phyloP scores from a whole-genome alignment of 2,329 filamentous ascomycete genomes.

The Cladophialophora yegresii region DNA sequence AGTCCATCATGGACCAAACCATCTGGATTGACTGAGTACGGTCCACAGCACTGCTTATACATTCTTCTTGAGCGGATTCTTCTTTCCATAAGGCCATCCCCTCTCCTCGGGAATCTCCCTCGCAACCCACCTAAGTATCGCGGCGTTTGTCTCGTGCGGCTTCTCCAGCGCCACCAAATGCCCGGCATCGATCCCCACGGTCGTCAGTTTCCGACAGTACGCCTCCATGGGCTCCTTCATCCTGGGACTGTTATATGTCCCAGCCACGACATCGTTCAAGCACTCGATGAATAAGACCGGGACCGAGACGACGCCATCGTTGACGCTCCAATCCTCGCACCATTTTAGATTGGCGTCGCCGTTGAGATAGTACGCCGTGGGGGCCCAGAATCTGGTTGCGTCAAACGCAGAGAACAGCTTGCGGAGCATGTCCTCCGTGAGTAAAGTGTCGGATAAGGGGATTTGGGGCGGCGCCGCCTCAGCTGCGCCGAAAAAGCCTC shows the following conservation, averaged over 20 bases:
- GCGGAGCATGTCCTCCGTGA: constrained; percentile 10
- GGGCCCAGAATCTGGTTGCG: constrained; percentile 46
- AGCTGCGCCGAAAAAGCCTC: constrained; percentile 24
- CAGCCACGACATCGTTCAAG: constrained; percentile 18
- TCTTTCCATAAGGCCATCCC: constrained; percentile 23
- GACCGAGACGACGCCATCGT: constrained; percentile 30
- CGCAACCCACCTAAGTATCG: constrained; percentile 26
- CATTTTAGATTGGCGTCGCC: constrained; percentile 48
- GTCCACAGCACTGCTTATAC: not conserved
- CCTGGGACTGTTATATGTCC: constrained; percentile 18
- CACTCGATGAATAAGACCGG: constrained; percentile 29
- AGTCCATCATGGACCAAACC: too few relatives aligned
- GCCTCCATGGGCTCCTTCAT: constrained; percentile 23
- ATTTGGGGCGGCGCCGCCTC: constrained; percentile 9
- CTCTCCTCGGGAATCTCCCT: constrained; percentile 16
- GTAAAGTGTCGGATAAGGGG: constrained; percentile 1
- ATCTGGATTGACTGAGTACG: too few relatives aligned
- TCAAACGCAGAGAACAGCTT: constrained; percentile 38
- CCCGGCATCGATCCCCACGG: constrained; percentile 39
- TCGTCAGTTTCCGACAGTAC: constrained; percentile 23
- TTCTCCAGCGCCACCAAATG: constrained; percentile 85
- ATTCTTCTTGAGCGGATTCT: constrained; percentile 19
- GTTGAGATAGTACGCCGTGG: constrained; percentile 49
- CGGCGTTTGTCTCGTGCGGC: constrained; percentile 66
- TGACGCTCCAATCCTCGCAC: constrained; percentile 45